Evolutionary conservation across 2,329 filamentous ascomycete genomes (phyloP).

Genomic region (Colletotrichum nymphaeae): DNA sequence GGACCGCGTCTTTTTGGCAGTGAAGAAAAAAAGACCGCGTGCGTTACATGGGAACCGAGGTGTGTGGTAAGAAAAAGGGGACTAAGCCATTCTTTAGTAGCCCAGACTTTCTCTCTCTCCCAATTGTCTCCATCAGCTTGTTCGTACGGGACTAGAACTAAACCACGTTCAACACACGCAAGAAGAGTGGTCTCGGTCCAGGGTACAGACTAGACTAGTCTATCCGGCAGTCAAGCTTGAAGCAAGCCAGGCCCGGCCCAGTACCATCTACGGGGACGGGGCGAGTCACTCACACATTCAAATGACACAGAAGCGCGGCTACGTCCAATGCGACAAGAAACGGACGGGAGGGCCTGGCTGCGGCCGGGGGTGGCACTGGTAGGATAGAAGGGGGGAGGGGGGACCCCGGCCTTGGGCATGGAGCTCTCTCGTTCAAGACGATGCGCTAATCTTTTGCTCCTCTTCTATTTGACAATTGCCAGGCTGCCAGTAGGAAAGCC

Average conservation of each 20-base stretch:
- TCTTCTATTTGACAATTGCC: background rate
- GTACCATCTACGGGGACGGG: slow-evolving; percentile 17
- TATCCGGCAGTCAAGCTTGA: background rate
- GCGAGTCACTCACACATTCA: slow-evolving; percentile 31
- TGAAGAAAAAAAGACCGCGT: background rate
- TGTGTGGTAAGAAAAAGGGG: background rate
- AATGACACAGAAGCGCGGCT: slow-evolving; percentile 33
- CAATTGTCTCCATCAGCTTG: background rate
- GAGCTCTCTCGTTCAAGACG: background rate
- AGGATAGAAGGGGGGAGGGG: background rate
- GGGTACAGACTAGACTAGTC: background rate
- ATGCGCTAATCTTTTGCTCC: background rate
- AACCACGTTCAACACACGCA: background rate
- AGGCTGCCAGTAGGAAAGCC: background rate
- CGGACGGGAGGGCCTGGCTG: slow-evolving; percentile 13
- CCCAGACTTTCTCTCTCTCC: background rate
- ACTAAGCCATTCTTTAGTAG: slow-evolving; percentile 30
- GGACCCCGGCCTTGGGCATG: background rate
- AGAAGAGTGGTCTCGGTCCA: background rate
- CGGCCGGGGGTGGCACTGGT: slow-evolving; percentile 1
- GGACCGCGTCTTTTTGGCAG: slow-evolving; percentile 10
- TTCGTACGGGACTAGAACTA: background rate
- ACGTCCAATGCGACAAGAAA: slow-evolving; percentile 27
- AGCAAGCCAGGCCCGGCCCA: background rate
- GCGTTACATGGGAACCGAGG: background rate